These are phyloP conservation scores for Xylaria castorea DNA, from an alignment of 495 filamentous ascomycete species.

Conservation along the genomic window DNA sequence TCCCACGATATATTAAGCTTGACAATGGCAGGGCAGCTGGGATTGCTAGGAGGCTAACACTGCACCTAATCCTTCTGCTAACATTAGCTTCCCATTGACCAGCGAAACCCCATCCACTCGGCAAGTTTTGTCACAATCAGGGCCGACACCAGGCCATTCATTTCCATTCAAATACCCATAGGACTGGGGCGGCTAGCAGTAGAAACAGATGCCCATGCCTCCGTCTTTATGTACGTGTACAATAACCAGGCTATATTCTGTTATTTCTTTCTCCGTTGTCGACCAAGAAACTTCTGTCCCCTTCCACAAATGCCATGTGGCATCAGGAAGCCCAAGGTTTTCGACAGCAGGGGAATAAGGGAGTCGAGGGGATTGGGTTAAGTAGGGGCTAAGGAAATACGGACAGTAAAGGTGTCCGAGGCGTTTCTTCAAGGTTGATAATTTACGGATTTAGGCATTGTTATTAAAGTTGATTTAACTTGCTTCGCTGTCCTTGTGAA, in stretches of 20 bases:
- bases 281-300: background rate
- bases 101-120: background rate
- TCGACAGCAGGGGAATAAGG: background rate
- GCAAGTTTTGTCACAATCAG: background rate
- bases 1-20: background rate
- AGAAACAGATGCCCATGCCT: background rate
- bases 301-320: background rate
- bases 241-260: background rate
- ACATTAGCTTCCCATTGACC: background rate
- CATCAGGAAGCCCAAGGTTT: background rate
- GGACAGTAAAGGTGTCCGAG: background rate
- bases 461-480: slow-evolving; percentile 7
- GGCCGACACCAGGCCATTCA: background rate
- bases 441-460: background rate
- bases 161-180: background rate
- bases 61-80: background rate
- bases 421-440: slow-evolving; percentile 6
- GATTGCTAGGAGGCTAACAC: background rate
- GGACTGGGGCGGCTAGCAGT: background rate
- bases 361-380: background rate
- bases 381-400: slow-evolving; percentile 14
- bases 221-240: slow-evolving; percentile 10
- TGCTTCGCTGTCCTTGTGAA: background rate
- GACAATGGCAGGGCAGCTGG: background rate
- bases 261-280: slow-evolving; percentile 2